phyloP scores from a whole-genome alignment of 2,329 filamentous ascomycete species.

The Hirsutella minnesotensis region DNA sequence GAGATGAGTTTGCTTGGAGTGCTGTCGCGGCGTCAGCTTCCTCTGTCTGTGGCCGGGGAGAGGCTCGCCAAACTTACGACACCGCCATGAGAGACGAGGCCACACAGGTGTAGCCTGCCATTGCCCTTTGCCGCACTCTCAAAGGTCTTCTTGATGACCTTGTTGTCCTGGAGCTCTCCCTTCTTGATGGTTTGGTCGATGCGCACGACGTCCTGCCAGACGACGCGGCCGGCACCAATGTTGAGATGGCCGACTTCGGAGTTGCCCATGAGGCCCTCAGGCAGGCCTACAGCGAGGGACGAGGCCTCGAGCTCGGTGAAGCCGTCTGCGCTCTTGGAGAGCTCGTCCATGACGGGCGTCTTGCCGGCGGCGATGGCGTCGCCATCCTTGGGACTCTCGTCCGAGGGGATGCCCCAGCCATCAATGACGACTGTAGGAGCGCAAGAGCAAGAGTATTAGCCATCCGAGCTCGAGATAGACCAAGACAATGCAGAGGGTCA shows the following conservation, averaged over 20 bases:
- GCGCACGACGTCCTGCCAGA: slow-evolving; percentile 96
- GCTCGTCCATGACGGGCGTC: slow-evolving; percentile 89
- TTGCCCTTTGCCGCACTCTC: slow-evolving; percentile 74
- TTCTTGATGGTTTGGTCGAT: slow-evolving; percentile 92
- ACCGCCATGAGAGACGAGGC: slow-evolving; percentile 88
- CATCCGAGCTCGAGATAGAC: slow-evolving; percentile 45
- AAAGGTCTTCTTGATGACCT: slow-evolving; percentile 67
- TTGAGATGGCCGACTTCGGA: slow-evolving; percentile 97
- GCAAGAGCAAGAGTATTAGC: slow-evolving; percentile 45
- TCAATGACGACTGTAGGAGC: slow-evolving; percentile 81
- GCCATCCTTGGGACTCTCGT: slow-evolving; percentile 71
- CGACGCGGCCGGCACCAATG: slow-evolving; percentile 92
- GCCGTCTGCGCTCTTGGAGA: slow-evolving; percentile 70
- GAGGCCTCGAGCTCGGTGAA: slow-evolving; percentile 93
- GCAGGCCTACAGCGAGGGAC: slow-evolving; percentile 87
- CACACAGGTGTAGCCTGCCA: slow-evolving; percentile 82
- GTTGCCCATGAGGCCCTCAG: slow-evolving; percentile 97
- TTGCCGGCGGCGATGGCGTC: slow-evolving; percentile 92
- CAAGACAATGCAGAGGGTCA: slow-evolving; percentile 38
- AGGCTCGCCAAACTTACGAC: slow-evolving; percentile 43
- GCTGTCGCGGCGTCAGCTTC: slow-evolving; percentile 30
- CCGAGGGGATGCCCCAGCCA: slow-evolving; percentile 85
- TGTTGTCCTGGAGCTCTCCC: slow-evolving; percentile 61
- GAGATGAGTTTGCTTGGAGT: slow-evolving; percentile 91
- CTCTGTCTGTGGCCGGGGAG: neutral